These are phyloP conservation scores for Cyberlindnera bimundalis DNA, from an alignment of 805 yeast species.

Conservation along the genomic window DNA sequence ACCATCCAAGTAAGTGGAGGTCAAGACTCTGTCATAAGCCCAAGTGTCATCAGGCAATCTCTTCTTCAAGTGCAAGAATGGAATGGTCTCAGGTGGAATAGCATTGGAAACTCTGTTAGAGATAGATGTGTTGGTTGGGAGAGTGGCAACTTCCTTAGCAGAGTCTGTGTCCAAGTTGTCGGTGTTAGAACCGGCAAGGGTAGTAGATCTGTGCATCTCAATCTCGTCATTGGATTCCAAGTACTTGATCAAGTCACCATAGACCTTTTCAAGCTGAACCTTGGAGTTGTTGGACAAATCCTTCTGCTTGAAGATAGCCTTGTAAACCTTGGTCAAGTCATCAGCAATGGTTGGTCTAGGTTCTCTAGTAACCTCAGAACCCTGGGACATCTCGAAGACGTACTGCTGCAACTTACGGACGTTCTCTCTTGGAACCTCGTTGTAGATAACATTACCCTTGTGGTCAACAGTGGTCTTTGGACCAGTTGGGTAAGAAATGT, in stretches of 20 bases:
- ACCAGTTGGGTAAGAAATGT: constrained; percentile 90
- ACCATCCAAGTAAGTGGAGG: constrained; percentile 80
- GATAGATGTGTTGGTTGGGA: constrained; percentile 67
- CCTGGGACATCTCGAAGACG: constrained; percentile 94
- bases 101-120: constrained; percentile 70
- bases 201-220: constrained; percentile 61
- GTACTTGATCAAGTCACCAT: constrained; percentile 65
- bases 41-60: constrained; percentile 70
- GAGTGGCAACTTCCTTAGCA: constrained; percentile 83
- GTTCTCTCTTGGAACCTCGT: constrained; percentile 83
- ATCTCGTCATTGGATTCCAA: constrained; percentile 69
- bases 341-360: constrained; percentile 77
- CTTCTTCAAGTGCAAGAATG: constrained; percentile 89
- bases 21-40: constrained; percentile 77
- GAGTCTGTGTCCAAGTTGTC: constrained; percentile 49
- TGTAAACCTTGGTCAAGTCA: constrained; percentile 79
- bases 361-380: constrained; percentile 76
- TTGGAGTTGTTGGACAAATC: constrained; percentile 56
- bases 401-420: constrained; percentile 95
- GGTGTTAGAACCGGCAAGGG: constrained; percentile 46
- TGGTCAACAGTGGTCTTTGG: constrained; percentile 87
- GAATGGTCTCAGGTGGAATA: constrained; percentile 81
- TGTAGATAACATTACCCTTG: constrained; percentile 82
- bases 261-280: constrained; percentile 66
- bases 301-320: constrained; percentile 75